phyloP scores from a whole-genome alignment of 208 protist species.

The Zelonia costaricensis region DNA sequence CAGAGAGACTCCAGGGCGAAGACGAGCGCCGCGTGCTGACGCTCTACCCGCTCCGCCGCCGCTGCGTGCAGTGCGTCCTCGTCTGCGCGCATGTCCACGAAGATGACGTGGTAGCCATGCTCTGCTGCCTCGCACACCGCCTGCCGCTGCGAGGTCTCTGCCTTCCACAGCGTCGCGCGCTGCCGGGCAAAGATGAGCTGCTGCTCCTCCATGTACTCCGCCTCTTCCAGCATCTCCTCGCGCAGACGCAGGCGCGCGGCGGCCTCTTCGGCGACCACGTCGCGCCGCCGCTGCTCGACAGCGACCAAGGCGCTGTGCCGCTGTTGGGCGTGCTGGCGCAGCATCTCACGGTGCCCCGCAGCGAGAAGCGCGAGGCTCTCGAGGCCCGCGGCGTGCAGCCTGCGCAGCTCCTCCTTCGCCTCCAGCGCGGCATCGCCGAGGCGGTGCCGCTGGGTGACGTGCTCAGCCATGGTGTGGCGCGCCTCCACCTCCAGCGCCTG shows the following conservation, averaged over 20 bases:
- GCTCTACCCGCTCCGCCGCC: conserved; percentile 2
- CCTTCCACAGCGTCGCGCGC: conserved; percentile 3
- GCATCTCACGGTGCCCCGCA: conserved; percentile 8
- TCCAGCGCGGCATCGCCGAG: conserved; percentile 18
- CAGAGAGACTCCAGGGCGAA: conserved; percentile 32
- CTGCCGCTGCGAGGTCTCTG: conserved; percentile 14
- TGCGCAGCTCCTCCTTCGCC: conserved; percentile 10
- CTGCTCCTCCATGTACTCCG: conserved; percentile 23
- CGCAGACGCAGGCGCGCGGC: conserved; percentile 16
- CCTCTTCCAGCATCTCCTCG: conserved; percentile 28
- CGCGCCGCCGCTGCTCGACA: conserved; percentile 41
- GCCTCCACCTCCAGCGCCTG: conserved; percentile 17
- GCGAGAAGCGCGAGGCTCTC: conserved; percentile 17
- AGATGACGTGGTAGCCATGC: conserved; percentile 33
- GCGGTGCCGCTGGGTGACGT: conserved; percentile 27
- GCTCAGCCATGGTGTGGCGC: conserved; percentile 20
- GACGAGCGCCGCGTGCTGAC: conserved; percentile 17
- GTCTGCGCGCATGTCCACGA: conserved; percentile 33
- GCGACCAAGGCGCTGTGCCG: conserved; percentile 12
- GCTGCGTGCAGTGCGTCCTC: conserved; percentile 11
- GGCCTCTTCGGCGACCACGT: conserved; percentile 35
- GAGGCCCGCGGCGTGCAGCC: background rate
- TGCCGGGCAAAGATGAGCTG: conserved; percentile 24
- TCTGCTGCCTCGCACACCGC: conserved; percentile 26
- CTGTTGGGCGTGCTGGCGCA: conserved; percentile 13